Evolutionary conservation across 768 basidiomycete species (phyloP), one percentile per base, ranked within the genome.

Genomic region (Podaxis carcinomalis): DNA sequence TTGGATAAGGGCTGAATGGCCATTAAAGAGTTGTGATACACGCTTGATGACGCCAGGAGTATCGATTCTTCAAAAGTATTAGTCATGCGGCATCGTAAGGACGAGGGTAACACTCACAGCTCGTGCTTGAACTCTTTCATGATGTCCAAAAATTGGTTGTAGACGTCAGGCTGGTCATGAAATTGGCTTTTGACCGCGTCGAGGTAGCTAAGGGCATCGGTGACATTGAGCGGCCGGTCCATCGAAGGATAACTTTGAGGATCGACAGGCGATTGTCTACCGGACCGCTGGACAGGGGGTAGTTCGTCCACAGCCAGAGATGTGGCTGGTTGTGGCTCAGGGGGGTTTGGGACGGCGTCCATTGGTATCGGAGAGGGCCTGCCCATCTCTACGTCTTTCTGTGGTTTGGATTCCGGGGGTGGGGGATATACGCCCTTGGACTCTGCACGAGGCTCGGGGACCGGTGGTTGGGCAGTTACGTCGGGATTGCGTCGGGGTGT

Each of bases 121-220:
- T 96, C 93, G 67, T 92, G 92, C 77, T 99, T 98, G 76, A 99
- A 99, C 74, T 98, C 95, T 78, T 98, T 98, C 97, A 97, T 97
- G 69, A 97, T 95, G 72, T 96, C 93, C 73, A 95, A 76, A 68
- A 95, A 95, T 65, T 89, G 83, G 74, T 97, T 96, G 75, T 97
- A 97, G 44, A 95, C 93, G 69, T 93, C 91, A n/a, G 94, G 93
- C 72, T 92, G 87, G 72, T 94, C 90, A 58, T 85, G 83, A 71
- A 97, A 97, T 78, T 94, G 90, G 32, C 83, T 77, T 77, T 97
- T 97, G 75, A 97, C 94, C 27, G 90, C 90, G 70, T 97, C 94
- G 63, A 97, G 84, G 69, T 96, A 97, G 69, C 87, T 89, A 66
- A 96, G 80, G 32, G 94, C 94, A 72, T 97, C 94, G n/a, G 89